Base-by-base conservation (phyloP, 192 early-diverging fungal genomes). In the Backusella sp. region DNA sequence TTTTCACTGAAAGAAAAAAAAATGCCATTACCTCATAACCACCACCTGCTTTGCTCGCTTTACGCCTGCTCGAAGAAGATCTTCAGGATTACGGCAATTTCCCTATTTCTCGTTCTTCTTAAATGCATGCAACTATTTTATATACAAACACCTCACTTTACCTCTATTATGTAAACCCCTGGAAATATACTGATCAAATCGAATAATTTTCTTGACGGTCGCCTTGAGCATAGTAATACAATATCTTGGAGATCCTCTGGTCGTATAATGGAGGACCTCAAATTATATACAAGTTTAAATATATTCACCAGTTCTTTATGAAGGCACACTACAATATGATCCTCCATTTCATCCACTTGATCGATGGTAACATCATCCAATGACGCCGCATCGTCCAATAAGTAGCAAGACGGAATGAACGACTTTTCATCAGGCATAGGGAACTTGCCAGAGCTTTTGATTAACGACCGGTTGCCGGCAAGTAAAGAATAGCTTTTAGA, bases 21-120 rank as follows among this genome's bases (percentile, higher is more conserved):
- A 8, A 32, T 30, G 4, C 15, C 7, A 19, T 36, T 59, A 73
- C 72, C 72, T 78, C 82, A 86, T 81, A 11, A 86, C 56, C 17
- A 86, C 85, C 15, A 86, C 81, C 14, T 81, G 81, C 3, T 73
- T 76, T 34, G 85, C 83, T 19, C 83, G 71, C 28, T 82, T 68
- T 19, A 84, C 77, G 5, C 85, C 85, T 1, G 85, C 85, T 34
- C 85, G 56, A 35, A 84, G 73, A 21, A 86, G 72, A 46, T 86
- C 85, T 46, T 84, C 79, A 35, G 81, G 82, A n/a, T 77, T 71
- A 11, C 85, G 77, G 23, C 85, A 86, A 21, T 84, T 82, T 11
- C 85, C 85, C 80, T 86, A 72, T 49, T 17, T 42, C 36, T n/a
- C 23, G 8, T 14, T 14, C 9, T 21, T 62, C 56, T 62, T 62